These are phyloP conservation scores for Xylaria nigripes DNA, from an alignment of 495 filamentous ascomycete species.

Conservation along the genomic window DNA sequence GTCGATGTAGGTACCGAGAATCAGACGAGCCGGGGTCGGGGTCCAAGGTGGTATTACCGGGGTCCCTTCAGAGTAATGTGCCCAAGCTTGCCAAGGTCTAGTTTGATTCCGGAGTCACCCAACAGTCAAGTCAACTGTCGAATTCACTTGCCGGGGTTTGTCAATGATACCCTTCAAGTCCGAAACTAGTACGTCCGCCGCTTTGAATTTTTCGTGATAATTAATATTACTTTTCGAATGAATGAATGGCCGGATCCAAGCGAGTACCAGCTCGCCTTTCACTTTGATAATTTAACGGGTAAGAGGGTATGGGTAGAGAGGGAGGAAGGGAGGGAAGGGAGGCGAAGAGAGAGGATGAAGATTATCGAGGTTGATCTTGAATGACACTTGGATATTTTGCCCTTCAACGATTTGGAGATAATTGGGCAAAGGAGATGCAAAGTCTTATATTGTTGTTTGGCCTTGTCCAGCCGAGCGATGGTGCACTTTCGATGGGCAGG, in stretches of 20 bases:
- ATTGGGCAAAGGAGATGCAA: conserved; percentile 34
- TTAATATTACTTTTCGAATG: conserved; percentile 40
- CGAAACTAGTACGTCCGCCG: conserved; percentile 11
- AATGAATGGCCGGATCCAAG: conserved; percentile 43
- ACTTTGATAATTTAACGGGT: conserved; percentile 31
- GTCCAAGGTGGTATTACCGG: conserved; percentile 27
- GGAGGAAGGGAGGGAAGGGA: conserved; percentile 22
- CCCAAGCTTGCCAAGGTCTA: background rate
- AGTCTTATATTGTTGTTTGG: conserved; percentile 43
- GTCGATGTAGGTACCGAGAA: conserved; percentile 28
- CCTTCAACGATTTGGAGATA: conserved; percentile 26
- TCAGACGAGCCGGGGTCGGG: conserved; percentile 27
- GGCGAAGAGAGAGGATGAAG: conserved; percentile 32
- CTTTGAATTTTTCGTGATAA: conserved; percentile 25
- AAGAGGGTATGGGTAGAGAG: conserved; percentile 12
- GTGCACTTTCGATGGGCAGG: conserved; percentile 20
- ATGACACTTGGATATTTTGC: conserved; percentile 42
- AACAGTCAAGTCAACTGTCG: conserved; percentile 13
- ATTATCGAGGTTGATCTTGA: conserved; percentile 30
- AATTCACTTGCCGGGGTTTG: conserved; percentile 21
- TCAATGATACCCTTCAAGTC: conserved; percentile 18
- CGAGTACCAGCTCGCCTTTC: conserved; percentile 48
- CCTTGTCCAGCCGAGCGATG: conserved; percentile 18
- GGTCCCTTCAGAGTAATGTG: conserved; percentile 20
- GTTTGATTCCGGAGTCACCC: conserved; percentile 18